phyloP scores from a whole-genome alignment of 2,329 filamentous ascomycete genomes.

The Phialocephala sp. region DNA sequence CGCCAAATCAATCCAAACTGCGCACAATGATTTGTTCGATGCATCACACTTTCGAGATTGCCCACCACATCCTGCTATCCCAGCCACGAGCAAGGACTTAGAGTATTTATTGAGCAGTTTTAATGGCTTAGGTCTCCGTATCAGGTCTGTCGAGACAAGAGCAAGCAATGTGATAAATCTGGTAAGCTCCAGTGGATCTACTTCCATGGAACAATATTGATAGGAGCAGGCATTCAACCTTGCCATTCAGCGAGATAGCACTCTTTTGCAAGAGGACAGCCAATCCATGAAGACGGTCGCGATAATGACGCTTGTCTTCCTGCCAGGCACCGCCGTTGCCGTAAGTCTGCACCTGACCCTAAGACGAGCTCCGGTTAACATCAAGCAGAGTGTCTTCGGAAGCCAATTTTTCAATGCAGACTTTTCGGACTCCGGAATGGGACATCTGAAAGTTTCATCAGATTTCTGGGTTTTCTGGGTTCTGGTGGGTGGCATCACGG shows the following conservation, averaged over 20 bases:
- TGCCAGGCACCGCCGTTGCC: slow-evolving; percentile 2
- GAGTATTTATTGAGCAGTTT: slow-evolving; percentile 13
- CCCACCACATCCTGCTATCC: slow-evolving; percentile 7
- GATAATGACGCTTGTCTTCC: slow-evolving; percentile 14
- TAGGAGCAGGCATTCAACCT: slow-evolving; percentile 9
- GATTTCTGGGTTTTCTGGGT: slow-evolving; percentile 16
- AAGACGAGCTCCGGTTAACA: neutral
- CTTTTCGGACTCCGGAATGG: slow-evolving; percentile 1
- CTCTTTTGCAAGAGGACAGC: slow-evolving; percentile 11
- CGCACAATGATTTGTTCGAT: slow-evolving; percentile 10
- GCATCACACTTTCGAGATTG: neutral
- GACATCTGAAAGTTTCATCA: neutral
- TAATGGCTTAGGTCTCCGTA: neutral
- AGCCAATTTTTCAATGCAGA: slow-evolving; percentile 16
- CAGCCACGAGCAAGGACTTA: slow-evolving; percentile 4
- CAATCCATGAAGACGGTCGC: slow-evolving; percentile 17
- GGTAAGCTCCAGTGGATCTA: neutral
- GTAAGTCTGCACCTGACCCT: neutral
- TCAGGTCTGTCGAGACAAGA: slow-evolving; percentile 13
- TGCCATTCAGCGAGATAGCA: slow-evolving; percentile 14
- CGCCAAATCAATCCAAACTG: slow-evolving; percentile 8
- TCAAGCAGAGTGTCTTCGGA: slow-evolving; percentile 6
- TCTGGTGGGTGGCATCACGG: neutral
- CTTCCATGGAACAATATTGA: neutral
- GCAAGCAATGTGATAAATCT: slow-evolving; percentile 10